These are phyloP conservation scores for Tolypocladium amazonense DNA, from an alignment of 2,329 filamentous ascomycete genomes.

Conservation along the genomic window DNA sequence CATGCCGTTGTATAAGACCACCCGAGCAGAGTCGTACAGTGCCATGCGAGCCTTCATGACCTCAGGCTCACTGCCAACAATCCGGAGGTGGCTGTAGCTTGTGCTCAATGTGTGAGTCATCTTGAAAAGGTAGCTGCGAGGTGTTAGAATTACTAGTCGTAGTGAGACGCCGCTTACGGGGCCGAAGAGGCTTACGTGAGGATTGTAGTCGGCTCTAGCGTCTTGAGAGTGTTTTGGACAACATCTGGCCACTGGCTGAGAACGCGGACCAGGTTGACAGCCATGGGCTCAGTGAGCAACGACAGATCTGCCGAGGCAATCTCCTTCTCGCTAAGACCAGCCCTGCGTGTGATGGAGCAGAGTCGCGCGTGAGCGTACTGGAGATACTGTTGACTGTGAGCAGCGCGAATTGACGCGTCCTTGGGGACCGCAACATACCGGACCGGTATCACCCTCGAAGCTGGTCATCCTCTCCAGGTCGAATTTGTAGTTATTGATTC, in stretches of 20 bases:
- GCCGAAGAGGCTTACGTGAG: constrained; percentile 15
- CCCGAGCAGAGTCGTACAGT: constrained; percentile 64
- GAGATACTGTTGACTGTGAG: constrained; percentile 39
- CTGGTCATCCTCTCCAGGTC: constrained; percentile 75
- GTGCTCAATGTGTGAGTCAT: constrained; percentile 73
- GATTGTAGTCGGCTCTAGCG: constrained; percentile 57
- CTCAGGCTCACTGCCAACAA: constrained; percentile 68
- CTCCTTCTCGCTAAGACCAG: constrained; percentile 42
- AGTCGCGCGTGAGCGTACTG: constrained; percentile 75
- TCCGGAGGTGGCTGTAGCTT: constrained; percentile 72
- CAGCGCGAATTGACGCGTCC: background rate
- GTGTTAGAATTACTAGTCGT: background rate
- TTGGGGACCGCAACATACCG: constrained; percentile 17
- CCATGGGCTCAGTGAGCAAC: constrained; percentile 62
- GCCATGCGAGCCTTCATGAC: constrained; percentile 39
- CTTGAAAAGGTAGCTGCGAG: constrained; percentile 59
- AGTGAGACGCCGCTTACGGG: too few relatives aligned
- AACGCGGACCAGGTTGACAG: constrained; percentile 60
- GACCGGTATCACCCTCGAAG: constrained; percentile 77
- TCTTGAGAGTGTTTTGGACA: constrained; percentile 74
- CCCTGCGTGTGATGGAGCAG: constrained; percentile 50
- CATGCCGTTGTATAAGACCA: constrained; percentile 78
- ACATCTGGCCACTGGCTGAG: constrained; percentile 82
- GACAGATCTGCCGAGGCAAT: constrained; percentile 54
- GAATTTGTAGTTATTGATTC: constrained; percentile 60